Evolutionary conservation across 192 early-diverging fungal species (phyloP).

Genomic region (Pilobolus umbonatus): DNA sequence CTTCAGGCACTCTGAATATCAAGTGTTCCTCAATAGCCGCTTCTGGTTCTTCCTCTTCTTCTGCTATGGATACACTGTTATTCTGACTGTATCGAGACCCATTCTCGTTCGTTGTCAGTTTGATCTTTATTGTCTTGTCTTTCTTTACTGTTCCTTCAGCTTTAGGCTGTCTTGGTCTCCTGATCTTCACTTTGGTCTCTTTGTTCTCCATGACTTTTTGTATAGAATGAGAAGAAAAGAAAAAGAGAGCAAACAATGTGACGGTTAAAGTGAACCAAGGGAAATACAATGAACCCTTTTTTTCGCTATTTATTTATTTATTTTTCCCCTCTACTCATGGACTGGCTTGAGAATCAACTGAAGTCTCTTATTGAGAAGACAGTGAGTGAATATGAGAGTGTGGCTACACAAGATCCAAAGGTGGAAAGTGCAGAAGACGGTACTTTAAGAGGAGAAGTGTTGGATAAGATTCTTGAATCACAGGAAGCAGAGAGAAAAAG

Average conservation of each 20-base stretch:
- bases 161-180: constrained; percentile 7
- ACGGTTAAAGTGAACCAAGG: background rate
- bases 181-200: constrained; percentile 17
- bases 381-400: constrained; percentile 8
- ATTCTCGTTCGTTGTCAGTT: constrained; percentile 22
- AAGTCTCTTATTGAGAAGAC: constrained; percentile 3
- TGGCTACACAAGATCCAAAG: background rate
- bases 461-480: constrained; percentile 3
- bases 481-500: constrained; percentile 4
- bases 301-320: background rate
- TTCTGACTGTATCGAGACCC: background rate
- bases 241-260: background rate
- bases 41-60: constrained; percentile 62
- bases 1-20: constrained; percentile 64
- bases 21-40: constrained; percentile 80
- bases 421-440: constrained; percentile 1
- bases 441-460: background rate
- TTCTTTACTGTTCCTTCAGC: background rate
- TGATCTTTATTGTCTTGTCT: constrained; percentile 30
- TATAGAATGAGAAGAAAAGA: background rate
- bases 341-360: background rate
- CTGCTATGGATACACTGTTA: constrained; percentile 12
- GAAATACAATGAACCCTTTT: background rate
- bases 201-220: constrained; percentile 8
- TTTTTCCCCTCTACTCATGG: background rate